A percentile compares a stretch with the other conserved stretches of the same genome.
Evolutionary conservation across 2,329 filamentous ascomycete genomes (phyloP).

Genomic region (Alternaria conjuncta): DNA sequence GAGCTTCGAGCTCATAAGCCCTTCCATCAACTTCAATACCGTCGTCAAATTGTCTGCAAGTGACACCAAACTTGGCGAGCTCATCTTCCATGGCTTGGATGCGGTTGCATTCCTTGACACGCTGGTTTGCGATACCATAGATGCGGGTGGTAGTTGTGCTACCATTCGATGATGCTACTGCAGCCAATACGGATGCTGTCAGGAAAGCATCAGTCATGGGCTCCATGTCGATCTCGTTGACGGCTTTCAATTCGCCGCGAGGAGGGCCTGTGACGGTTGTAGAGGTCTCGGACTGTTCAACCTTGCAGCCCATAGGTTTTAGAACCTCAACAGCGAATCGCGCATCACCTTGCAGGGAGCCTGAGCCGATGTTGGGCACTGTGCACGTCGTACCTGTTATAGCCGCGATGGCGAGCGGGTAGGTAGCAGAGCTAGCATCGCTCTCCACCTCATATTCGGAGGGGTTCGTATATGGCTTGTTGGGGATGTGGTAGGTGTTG

Average conservation of each 20-base stretch:
- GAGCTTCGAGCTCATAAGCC: conserved; percentile 57
- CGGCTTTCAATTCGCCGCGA: conserved; percentile 72
- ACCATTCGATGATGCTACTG: conserved; percentile 76
- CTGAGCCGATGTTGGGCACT: conserved; percentile 92
- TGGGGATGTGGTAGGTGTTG: conserved; percentile 93
- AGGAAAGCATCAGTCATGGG: conserved; percentile 99
- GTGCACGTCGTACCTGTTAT: conserved; percentile 96
- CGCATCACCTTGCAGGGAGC: conserved; percentile 91
- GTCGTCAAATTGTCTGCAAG: conserved; percentile 86
- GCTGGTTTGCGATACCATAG: conserved; percentile 93
- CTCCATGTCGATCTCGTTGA: conserved; percentile 94
- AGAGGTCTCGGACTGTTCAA: conserved; percentile 81
- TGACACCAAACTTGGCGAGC: conserved; percentile 89
- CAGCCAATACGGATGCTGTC: conserved; percentile 90
- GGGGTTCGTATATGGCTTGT: conserved; percentile 82
- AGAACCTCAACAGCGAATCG: conserved; percentile 91
- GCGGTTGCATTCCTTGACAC: conserved; percentile 97
- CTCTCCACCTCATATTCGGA: conserved; percentile 90
- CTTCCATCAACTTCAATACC: conserved; percentile 79
- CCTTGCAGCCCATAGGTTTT: conserved; percentile 89
- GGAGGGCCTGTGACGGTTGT: conserved; percentile 93
- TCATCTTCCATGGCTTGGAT: conserved; percentile 96
- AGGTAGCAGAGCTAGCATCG: conserved; percentile 96
- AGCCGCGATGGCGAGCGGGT: conserved; percentile 90
- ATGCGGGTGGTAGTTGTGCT: conserved; percentile 75